Percentiles rank a stretch among this genome's conserved stretches.
These are phyloP conservation scores for Trypanosoma lewisi DNA, from an alignment of 208 protist genomes.

Conservation along the genomic window DNA sequence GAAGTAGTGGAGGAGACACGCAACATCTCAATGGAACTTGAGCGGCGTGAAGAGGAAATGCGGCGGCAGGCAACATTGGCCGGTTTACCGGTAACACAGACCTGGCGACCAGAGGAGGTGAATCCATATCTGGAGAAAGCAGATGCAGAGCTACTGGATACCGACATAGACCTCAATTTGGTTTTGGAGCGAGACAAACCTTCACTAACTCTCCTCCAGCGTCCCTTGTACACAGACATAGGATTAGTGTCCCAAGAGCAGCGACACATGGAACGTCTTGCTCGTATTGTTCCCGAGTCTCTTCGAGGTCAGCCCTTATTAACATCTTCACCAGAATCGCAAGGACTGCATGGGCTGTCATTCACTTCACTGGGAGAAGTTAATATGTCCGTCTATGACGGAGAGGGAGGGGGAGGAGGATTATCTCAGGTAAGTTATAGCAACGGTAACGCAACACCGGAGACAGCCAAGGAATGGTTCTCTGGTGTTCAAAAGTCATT, in stretches of 20 bases:
- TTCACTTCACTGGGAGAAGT: neutral
- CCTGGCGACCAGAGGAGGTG: constrained; percentile 35
- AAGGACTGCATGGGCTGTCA: neutral
- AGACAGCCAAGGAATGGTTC: constrained; percentile 31
- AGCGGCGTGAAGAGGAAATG: constrained; percentile 32
- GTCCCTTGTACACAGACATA: constrained; percentile 86
- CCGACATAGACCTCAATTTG: constrained; percentile 63
- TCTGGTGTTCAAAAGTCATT: constrained; percentile 62
- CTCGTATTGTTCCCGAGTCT: constrained; percentile 49
- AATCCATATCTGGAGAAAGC: constrained; percentile 36
- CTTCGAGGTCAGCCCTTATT: constrained; percentile 12
- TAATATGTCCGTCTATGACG: neutral
- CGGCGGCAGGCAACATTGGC: constrained; percentile 23
- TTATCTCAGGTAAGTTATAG: constrained; percentile 1
- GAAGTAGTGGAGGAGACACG: constrained; percentile 39
- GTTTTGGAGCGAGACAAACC: constrained; percentile 54
- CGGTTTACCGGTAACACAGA: constrained; percentile 26
- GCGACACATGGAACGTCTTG: constrained; percentile 71
- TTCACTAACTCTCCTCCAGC: constrained; percentile 72
- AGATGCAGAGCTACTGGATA: constrained; percentile 67
- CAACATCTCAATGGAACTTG: constrained; percentile 21
- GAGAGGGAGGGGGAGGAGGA: neutral
- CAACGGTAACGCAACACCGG: neutral
- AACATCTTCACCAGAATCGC: neutral
- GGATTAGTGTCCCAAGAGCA: constrained; percentile 65